These are phyloP conservation scores for Rhazya stricta DNA, from an alignment of 257 asterid genomes.

Conservation along the genomic window DNA sequence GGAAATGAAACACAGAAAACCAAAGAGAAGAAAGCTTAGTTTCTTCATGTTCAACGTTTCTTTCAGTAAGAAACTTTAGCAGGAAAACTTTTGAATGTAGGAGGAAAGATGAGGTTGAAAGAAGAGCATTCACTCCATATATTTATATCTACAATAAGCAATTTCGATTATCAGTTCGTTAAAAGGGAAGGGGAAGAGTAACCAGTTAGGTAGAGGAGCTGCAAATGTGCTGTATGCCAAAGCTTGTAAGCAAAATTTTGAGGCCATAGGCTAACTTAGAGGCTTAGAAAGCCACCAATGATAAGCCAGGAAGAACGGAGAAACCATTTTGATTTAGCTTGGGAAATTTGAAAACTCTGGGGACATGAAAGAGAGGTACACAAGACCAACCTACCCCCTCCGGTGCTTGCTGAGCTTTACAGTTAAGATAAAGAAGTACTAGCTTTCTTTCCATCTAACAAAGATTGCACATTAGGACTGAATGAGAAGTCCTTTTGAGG, in stretches of 20 bases:
- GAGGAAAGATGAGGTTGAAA: conserved; percentile 7
- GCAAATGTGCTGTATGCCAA: conserved; percentile 22
- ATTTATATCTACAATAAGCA: conserved; percentile 22
- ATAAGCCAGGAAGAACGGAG: conserved; percentile 20
- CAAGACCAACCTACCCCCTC: conserved; percentile 13
- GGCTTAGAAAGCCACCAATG: conserved; percentile 28
- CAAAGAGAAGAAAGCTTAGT: conserved; percentile 17
- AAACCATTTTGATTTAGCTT: not conserved
- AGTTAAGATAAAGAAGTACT: conserved; percentile 22
- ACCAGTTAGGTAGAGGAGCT: conserved; percentile 2
- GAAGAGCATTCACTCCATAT: conserved; percentile 2
- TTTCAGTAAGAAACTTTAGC: not conserved
- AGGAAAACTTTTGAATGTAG: not conserved
- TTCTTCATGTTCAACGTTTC: conserved; percentile 25
- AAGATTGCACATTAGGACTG: conserved; percentile 5
- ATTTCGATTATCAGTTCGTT: conserved; percentile 17
- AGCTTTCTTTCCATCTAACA: not conserved
- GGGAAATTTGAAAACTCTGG: not conserved
- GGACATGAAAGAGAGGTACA: conserved; percentile 4
- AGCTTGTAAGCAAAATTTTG: conserved; percentile 45
- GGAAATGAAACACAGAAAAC: conserved; percentile 26
- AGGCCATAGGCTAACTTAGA: conserved; percentile 36
- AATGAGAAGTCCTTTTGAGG: not conserved
- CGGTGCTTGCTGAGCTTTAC: conserved; percentile 16
- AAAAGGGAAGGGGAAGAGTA: conserved; percentile 15